Conservation (phyloP, 148 eudicot species). For the Polygonum aviculare region DNA sequence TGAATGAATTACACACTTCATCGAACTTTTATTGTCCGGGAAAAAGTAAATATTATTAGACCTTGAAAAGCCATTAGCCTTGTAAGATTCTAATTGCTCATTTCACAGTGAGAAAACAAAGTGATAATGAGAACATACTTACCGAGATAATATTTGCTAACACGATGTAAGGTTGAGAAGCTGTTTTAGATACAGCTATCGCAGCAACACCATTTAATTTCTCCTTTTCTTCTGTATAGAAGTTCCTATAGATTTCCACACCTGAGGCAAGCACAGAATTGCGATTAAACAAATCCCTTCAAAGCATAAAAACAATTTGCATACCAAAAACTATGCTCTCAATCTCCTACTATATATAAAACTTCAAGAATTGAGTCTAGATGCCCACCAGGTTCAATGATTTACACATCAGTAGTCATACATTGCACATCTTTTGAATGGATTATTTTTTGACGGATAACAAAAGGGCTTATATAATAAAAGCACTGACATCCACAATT, state of each 20-base stretch:
- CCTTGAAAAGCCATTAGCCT: background rate
- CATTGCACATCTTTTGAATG: background rate
- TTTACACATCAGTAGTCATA: background rate
- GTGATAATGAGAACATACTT: conserved; percentile 17
- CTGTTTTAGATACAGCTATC: conserved; percentile 34
- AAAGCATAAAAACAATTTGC: background rate
- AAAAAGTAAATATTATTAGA: background rate
- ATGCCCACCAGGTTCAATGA: background rate
- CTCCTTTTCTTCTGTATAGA: conserved; percentile 77
- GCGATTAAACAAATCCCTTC: background rate
- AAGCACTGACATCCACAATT: background rate
- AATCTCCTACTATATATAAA: background rate
- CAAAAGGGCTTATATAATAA: background rate
- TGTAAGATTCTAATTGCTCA: background rate
- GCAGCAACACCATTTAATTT: conserved; percentile 67
- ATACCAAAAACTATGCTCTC: background rate
- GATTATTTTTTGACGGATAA: background rate
- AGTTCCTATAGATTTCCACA: conserved; percentile 54
- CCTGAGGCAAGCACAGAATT: conserved; percentile 31
- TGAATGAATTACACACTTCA: background rate
- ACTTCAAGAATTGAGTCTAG: background rate
- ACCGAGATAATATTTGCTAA: conserved; percentile 55
- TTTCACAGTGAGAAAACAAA: background rate
- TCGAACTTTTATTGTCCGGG: background rate
- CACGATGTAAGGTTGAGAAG: conserved; percentile 44